Conservation (phyloP, 140 eudicot genomes). For the Ambrosia hybrid region DNA sequence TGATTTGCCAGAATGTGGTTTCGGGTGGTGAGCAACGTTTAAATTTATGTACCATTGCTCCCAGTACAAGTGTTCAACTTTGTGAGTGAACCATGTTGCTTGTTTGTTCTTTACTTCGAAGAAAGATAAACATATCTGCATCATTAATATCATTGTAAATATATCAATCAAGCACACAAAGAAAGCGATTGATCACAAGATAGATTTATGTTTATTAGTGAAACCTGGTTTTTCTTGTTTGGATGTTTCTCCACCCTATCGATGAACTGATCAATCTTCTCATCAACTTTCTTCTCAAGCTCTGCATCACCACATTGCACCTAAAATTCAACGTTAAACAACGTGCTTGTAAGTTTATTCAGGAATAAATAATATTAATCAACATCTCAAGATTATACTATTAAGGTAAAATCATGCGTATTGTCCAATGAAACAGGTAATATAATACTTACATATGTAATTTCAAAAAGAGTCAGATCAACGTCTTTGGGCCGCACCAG, state of each 20-base stretch:
- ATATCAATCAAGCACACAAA: background rate
- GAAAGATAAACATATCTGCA: constrained; percentile 91
- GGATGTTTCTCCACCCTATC: constrained; percentile 94
- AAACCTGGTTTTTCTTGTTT: constrained; percentile 94
- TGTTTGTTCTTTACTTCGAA: constrained; percentile 93
- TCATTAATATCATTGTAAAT: constrained; percentile 12
- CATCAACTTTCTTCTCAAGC: constrained; percentile 89
- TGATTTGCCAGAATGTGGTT: constrained; percentile 72
- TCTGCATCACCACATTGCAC: constrained; percentile 92
- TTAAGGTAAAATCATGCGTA: background rate
- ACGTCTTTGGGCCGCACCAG: constrained; percentile 95
- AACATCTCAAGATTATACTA: background rate
- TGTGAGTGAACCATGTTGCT: constrained; percentile 88
- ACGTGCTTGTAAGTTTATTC: background rate
- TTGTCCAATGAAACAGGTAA: constrained; percentile 10
- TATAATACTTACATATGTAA: constrained; percentile 77
- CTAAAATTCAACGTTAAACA: constrained; percentile 28
- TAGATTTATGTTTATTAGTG: background rate
- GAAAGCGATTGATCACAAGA: constrained; percentile 11
- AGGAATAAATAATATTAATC: background rate
- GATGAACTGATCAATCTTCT: constrained; percentile 89
- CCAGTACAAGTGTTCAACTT: constrained; percentile 94
- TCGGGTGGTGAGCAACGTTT: constrained; percentile 75
- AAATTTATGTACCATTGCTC: constrained; percentile 93
- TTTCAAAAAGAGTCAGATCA: constrained; percentile 88